These are phyloP conservation scores for Phytophthora sansomeana DNA, from an alignment of 352 stramenopile genomes.

Conservation along the genomic window DNA sequence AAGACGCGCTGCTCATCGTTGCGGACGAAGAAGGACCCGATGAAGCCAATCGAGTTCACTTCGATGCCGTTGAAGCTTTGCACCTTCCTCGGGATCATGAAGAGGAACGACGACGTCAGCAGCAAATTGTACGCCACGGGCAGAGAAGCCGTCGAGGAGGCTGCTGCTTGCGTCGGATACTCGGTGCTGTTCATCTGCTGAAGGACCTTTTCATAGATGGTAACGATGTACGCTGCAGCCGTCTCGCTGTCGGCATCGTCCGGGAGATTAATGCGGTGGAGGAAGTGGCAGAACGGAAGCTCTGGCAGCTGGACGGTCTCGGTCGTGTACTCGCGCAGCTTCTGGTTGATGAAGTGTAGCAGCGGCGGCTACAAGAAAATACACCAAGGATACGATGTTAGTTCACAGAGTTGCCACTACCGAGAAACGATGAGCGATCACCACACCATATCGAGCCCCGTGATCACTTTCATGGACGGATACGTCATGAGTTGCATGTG, in stretches of 20 bases:
- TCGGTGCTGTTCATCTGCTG: constrained; percentile 46
- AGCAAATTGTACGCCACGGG: constrained; percentile 80
- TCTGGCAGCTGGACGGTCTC: constrained; percentile 65
- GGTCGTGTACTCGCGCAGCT: constrained; percentile 40
- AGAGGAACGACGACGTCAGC: constrained; percentile 76
- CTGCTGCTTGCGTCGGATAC: constrained; percentile 34
- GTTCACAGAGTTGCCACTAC: neutral
- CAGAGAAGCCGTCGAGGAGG: constrained; percentile 12
- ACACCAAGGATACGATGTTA: constrained; percentile 9
- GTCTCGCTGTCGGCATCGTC: constrained; percentile 48
- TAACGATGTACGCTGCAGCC: constrained; percentile 46
- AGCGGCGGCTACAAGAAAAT: constrained; percentile 61
- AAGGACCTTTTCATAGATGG: constrained; percentile 61
- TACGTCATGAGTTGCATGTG: constrained; percentile 91
- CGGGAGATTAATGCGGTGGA: constrained; percentile 64
- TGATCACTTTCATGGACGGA: constrained; percentile 71
- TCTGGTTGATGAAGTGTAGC: constrained; percentile 76
- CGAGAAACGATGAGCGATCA: neutral
- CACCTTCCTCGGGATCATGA: constrained; percentile 68
- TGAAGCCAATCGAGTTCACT: constrained; percentile 88
- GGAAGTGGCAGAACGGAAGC: constrained; percentile 78
- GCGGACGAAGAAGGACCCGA: constrained; percentile 81
- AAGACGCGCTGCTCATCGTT: constrained; percentile 65
- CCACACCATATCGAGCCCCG: constrained; percentile 61
- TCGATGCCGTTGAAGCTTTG: constrained; percentile 72